Evolutionary conservation across 331 rosid genomes (phyloP).

Genomic region (Stylosanthes scabra): DNA sequence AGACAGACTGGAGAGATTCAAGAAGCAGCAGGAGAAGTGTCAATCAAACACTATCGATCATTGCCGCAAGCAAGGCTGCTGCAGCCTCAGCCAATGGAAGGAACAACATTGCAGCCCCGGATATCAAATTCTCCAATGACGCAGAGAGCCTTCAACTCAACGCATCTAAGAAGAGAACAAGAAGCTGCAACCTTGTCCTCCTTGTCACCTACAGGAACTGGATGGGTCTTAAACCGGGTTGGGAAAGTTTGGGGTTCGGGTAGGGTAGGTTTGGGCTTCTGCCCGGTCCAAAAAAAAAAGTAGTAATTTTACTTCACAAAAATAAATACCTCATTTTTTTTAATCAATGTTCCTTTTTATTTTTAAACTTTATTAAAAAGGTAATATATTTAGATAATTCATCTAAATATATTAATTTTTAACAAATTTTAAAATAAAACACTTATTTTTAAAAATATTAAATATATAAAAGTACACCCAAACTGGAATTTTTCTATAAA

Average conservation of each 20-base stretch:
- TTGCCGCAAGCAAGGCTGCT: slow-evolving; percentile 59
- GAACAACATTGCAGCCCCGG: slow-evolving; percentile 41
- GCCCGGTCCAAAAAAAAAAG: slow-evolving; percentile 30
- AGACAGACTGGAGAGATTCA: slow-evolving; percentile 67
- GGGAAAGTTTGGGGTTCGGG: too few species aligned
- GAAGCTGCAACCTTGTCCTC: too few species aligned
- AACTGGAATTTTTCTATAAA: slow-evolving; percentile 35
- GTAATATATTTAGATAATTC: too few species aligned
- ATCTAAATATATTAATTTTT: too few species aligned
- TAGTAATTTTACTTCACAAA: slow-evolving; percentile 48
- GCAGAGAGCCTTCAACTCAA: slow-evolving; percentile 97
- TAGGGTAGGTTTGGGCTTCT: too few species aligned
- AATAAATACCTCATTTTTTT: slow-evolving; percentile 12
- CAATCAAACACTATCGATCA: slow-evolving; percentile 67
- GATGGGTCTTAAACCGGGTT: too few species aligned
- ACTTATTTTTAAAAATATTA: too few species aligned
- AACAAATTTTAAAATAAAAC: too few species aligned
- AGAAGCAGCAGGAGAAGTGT: slow-evolving; percentile 78
- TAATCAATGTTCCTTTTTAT: too few species aligned
- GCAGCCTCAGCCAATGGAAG: slow-evolving; percentile 41
- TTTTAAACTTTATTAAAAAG: too few species aligned
- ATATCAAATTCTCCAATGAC: slow-evolving; percentile 85
- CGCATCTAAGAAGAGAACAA: too few species aligned
- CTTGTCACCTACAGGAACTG: too few species aligned
- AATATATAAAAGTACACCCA: slow-evolving; percentile 43